phyloP scores from a whole-genome alignment of 1,139 yeast genomes.

The Saccharomyces hybrid region DNA sequence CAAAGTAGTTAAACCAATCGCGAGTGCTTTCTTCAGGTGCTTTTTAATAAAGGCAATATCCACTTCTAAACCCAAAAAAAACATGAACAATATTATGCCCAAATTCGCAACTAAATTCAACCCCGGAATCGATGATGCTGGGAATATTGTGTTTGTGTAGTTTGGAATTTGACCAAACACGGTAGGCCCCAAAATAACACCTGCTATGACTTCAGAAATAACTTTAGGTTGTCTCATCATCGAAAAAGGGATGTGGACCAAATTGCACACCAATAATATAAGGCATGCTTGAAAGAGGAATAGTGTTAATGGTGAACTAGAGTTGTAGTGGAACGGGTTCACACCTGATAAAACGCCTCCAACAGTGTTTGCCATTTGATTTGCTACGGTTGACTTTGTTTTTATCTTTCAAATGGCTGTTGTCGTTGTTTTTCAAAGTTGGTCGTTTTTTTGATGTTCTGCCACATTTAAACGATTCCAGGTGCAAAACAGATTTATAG shows the following conservation, averaged over 20 bases:
- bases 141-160: constrained; percentile 58
- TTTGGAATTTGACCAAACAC: constrained; percentile 64
- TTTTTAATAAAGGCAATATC: constrained; percentile 56
- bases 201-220: constrained; percentile 70
- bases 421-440: neutral
- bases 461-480: neutral
- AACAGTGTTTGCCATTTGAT: constrained; percentile 22
- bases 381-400: neutral
- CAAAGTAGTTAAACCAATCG: constrained; percentile 64
- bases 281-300: constrained; percentile 29
- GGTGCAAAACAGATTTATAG: neutral
- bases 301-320: constrained; percentile 34
- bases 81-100: constrained; percentile 65
- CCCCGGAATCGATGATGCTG: constrained; percentile 52
- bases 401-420: neutral
- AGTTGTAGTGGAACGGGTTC: constrained; percentile 54
- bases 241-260: constrained; percentile 55
- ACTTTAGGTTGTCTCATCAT: constrained; percentile 65
- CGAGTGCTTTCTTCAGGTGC: constrained; percentile 51
- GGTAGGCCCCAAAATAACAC: constrained; percentile 61
- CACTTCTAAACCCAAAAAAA: constrained; percentile 71
- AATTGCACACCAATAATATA: constrained; percentile 30
- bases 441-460: neutral
- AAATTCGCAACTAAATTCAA: constrained; percentile 60
- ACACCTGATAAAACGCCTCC: constrained; percentile 67